Conservation (phyloP, 2,329 filamentous ascomycete species). For the Exophiala viscosa region DNA sequence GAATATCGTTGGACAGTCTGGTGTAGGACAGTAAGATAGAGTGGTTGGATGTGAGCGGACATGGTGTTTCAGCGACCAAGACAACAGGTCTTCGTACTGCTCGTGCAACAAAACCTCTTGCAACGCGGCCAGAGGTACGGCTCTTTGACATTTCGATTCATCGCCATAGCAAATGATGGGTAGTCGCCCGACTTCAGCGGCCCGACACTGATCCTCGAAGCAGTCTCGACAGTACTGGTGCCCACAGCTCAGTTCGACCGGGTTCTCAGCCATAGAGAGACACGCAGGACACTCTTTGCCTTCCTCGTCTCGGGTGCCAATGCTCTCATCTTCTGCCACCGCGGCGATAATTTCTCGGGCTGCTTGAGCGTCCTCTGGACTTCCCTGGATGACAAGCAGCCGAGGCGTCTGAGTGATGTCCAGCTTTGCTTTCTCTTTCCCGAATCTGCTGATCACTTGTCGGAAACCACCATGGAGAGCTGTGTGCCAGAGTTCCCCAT, state of each 20-base stretch:
- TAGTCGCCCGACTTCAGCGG: neutral
- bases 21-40: constrained; percentile 11
- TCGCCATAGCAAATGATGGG: constrained; percentile 6
- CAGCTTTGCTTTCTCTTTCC: constrained; percentile 1
- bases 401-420: neutral
- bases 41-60: constrained; percentile 2
- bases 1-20: constrained; percentile 14
- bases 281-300: constrained; percentile 8
- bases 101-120: neutral
- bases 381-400: neutral
- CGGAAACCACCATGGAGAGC: constrained; percentile 5
- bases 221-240: constrained; percentile 13
- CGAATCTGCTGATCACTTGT: constrained; percentile 2
- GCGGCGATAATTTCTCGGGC: neutral
- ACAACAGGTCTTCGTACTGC: constrained; percentile 5
- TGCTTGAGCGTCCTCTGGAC: neutral
- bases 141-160: neutral
- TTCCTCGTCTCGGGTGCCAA: neutral
- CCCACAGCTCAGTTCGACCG: constrained; percentile 8
- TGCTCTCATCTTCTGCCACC: neutral
- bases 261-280: neutral
- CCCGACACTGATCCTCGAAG: constrained; percentile 8
- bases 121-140: constrained; percentile 5
- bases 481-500: neutral
- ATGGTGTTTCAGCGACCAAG: constrained; percentile 5